These are phyloP conservation scores for Populus hybrid DNA, from an alignment of 441 rosid genomes.

Conservation along the genomic window DNA sequence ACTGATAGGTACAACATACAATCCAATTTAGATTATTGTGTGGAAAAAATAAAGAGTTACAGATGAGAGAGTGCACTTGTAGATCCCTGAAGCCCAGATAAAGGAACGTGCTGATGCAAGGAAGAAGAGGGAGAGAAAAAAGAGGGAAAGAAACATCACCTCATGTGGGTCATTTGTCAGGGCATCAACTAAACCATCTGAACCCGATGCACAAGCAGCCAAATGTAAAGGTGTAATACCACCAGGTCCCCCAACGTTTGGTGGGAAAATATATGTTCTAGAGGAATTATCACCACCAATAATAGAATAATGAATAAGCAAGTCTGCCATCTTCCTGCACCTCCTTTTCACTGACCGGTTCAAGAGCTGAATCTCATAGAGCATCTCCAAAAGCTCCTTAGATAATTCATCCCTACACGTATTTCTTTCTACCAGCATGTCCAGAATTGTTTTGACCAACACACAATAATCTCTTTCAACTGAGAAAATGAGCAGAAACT, in stretches of 20 bases:
- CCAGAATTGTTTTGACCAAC: conserved; percentile 58
- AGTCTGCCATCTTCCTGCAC: conserved; percentile 60
- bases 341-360: conserved; percentile 74
- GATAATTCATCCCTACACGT: conserved; percentile 38
- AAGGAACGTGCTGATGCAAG: not conserved
- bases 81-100: not conserved
- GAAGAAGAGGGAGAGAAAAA: not conserved
- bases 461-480: conserved; percentile 72
- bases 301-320: conserved; percentile 52
- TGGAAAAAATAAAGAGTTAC: not conserved
- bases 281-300: conserved; percentile 21
- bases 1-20: not conserved
- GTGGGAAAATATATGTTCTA: conserved; percentile 49
- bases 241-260: conserved; percentile 65
- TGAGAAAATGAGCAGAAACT: conserved; percentile 63
- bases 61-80: not conserved
- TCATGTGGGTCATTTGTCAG: conserved; percentile 82
- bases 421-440: conserved; percentile 59
- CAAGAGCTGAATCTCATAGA: conserved; percentile 64
- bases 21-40: not conserved
- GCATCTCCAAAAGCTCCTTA: conserved; percentile 47
- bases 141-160: conserved; percentile 32
- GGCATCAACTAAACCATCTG: conserved; percentile 58
- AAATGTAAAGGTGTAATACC: conserved; percentile 81
- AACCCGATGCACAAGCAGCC: conserved; percentile 71